phyloP scores from a whole-genome alignment of 2,329 filamentous ascomycete genomes.

The Colletotrichum acutatum region DNA sequence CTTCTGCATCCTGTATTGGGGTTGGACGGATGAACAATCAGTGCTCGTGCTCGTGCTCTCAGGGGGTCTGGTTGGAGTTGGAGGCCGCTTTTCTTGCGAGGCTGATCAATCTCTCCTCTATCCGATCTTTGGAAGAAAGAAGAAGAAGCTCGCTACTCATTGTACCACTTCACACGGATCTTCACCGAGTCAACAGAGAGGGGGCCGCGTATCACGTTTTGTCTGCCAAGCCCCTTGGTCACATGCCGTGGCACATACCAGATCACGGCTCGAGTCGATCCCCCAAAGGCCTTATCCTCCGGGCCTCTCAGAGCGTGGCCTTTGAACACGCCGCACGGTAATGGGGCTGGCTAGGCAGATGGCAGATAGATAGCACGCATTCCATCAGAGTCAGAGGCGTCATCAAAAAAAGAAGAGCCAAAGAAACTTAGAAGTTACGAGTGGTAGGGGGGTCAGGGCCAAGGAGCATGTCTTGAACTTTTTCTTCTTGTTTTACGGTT shows the following conservation, averaged over 20 bases:
- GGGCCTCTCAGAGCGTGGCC: not conserved
- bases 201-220: conserved; percentile 18
- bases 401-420: not conserved
- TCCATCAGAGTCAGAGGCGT: not conserved
- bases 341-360: too few species aligned
- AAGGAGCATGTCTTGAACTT: conserved; percentile 6
- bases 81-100: not conserved
- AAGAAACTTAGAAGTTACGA: not conserved
- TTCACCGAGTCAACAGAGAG: conserved; percentile 8
- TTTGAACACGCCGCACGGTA: not conserved
- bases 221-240: not conserved
- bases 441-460: not conserved
- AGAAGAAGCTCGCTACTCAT: too few species aligned
- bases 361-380: conserved; percentile 2
- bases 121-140: not conserved
- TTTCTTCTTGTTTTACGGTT: conserved; percentile 25
- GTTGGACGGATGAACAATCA: not conserved
- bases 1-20: too few species aligned
- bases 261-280: not conserved
- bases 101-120: not conserved
- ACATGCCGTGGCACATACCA: conserved; percentile 10
- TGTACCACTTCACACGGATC: not conserved
- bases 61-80: not conserved
- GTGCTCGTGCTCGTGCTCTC: not conserved
- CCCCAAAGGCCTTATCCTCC: not conserved